A percentile compares a stretch with the other conserved stretches of the same genome.
phyloP scores from a whole-genome alignment of 208 protist genomes.

The Vickermania ingenoplastis region DNA sequence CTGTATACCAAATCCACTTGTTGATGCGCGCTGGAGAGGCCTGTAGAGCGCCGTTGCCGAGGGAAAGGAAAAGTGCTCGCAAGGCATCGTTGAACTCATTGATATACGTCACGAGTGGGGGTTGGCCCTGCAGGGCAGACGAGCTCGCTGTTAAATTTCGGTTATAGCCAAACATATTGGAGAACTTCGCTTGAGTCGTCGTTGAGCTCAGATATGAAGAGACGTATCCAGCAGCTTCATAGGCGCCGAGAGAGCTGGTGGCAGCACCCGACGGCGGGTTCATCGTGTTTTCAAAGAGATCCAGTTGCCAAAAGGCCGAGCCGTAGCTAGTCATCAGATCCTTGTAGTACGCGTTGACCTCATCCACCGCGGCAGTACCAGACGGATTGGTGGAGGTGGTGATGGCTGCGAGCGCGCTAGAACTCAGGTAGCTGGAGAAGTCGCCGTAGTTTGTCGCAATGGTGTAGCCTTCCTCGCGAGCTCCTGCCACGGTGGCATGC shows the following conservation, averaged over 20 bases:
- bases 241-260: neutral
- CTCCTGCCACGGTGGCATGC: neutral
- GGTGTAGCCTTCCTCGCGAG: neutral
- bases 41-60: neutral
- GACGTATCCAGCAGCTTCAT: neutral
- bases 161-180: conserved; percentile 4
- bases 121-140: neutral
- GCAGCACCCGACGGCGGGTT: neutral
- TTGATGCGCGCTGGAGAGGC: neutral
- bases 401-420: neutral
- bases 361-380: neutral
- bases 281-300: neutral
- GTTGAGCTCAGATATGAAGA: neutral
- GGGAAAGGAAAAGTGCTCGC: neutral
- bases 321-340: neutral
- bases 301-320: too few relatives aligned
- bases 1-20: neutral
- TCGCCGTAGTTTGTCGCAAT: neutral
- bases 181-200: neutral
- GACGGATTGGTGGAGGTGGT: neutral
- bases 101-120: neutral
- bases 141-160: neutral
- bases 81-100: neutral
- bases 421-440: neutral
- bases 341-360: neutral